phyloP scores from a whole-genome alignment of 1,139 yeast species.

The Scheffersomyces illinoinensis region DNA sequence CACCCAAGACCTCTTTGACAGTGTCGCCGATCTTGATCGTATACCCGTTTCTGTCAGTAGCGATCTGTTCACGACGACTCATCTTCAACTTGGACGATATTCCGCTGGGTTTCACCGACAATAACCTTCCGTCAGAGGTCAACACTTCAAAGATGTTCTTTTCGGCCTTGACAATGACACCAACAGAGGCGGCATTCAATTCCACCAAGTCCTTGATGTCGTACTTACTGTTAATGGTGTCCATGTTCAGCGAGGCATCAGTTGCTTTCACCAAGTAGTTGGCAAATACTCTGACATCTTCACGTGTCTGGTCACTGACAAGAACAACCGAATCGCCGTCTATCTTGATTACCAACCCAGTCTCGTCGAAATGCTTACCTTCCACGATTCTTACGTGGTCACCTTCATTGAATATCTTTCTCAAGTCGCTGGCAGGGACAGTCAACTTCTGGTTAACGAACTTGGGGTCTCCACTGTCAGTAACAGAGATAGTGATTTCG shows the following conservation, averaged over 20 bases:
- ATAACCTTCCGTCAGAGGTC: slow-evolving; percentile 77
- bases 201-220: slow-evolving; percentile 90
- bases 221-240: slow-evolving; percentile 59
- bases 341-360: slow-evolving; percentile 87
- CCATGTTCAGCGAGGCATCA: slow-evolving; percentile 55
- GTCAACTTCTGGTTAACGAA: slow-evolving; percentile 52
- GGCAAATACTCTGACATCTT: slow-evolving; percentile 89
- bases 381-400: slow-evolving; percentile 93
- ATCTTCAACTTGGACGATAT: slow-evolving; percentile 72
- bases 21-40: slow-evolving; percentile 90
- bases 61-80: slow-evolving; percentile 69
- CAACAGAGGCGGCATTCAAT: slow-evolving; percentile 82
- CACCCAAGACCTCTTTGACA: slow-evolving; percentile 75
- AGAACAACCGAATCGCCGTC: slow-evolving; percentile 85
- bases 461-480: slow-evolving; percentile 52
- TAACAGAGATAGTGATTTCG: slow-evolving; percentile 60
- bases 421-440: slow-evolving; percentile 76
- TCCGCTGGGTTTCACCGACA: slow-evolving; percentile 73
- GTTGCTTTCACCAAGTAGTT: slow-evolving; percentile 81
- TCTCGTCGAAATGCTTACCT: slow-evolving; percentile 90
- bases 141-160: slow-evolving; percentile 82
- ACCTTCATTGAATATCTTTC: slow-evolving; percentile 87
- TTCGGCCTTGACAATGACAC: slow-evolving; percentile 87
- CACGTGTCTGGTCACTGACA: slow-evolving; percentile 83
- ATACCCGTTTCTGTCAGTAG: slow-evolving; percentile 84